Conservation (phyloP, 768 basidiomycete species). For the Suillus plorans region DNA sequence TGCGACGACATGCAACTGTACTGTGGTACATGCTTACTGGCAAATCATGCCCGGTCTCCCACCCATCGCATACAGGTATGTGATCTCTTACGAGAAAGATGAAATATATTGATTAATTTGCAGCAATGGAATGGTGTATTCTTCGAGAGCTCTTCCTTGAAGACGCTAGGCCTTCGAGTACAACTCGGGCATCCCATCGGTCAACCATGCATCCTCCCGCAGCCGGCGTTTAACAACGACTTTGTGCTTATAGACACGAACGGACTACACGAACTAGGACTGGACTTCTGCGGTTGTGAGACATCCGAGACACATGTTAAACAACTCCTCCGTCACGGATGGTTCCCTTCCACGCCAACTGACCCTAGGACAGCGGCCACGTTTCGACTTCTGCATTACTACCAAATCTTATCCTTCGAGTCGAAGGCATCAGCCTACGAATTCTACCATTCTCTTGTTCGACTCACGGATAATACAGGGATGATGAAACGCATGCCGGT, state of each 20-base stretch:
- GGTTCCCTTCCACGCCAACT: background rate
- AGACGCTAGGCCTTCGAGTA: background rate
- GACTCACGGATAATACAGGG: background rate
- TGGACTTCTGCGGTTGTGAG: background rate
- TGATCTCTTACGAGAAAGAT: too few species aligned
- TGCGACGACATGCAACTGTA: background rate
- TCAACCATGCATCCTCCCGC: background rate
- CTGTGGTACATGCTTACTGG: slow-evolving; percentile 11
- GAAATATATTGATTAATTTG: too few species aligned
- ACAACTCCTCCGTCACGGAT: background rate
- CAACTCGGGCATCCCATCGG: background rate
- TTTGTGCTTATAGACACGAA: background rate
- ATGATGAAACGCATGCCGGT: too few species aligned
- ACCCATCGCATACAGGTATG: slow-evolving; percentile 15
- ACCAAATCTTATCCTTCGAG: background rate
- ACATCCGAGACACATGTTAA: background rate
- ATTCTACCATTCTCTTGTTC: background rate
- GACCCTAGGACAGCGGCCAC: background rate
- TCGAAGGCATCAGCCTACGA: background rate
- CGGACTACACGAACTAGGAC: background rate
- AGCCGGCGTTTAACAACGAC: background rate
- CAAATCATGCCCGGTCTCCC: slow-evolving; percentile 10
- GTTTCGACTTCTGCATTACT: background rate
- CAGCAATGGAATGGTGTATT: too few species aligned
- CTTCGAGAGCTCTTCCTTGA: background rate